Evolutionary conservation across 208 protist species (phyloP).

Genomic region (Trypanosoma caninum): DNA sequence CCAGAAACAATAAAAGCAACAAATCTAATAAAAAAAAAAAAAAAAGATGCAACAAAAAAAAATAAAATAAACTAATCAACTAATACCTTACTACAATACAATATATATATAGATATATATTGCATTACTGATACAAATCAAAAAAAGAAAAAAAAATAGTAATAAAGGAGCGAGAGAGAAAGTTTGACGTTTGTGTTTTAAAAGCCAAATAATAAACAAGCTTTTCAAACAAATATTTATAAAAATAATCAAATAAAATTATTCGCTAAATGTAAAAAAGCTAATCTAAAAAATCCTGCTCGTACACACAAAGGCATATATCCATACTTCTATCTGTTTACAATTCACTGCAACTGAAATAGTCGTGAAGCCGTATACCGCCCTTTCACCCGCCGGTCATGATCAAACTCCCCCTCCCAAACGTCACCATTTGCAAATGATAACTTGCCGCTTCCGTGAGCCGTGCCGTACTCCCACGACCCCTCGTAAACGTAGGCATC

Average conservation of each 20-base stretch:
- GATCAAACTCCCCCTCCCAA: constrained; percentile 50
- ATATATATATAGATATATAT: not conserved
- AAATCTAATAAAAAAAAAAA: not conserved
- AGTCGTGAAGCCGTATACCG: constrained; percentile 33
- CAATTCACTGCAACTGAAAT: constrained; percentile 16
- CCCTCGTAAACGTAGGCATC: constrained; percentile 63
- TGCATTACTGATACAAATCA: constrained; percentile 3
- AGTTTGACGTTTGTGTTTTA: not conserved
- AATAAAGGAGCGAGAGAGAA: too few relatives aligned
- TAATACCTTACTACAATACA: not conserved
- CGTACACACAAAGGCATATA: too few relatives aligned
- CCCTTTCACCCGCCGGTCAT: constrained; percentile 39
- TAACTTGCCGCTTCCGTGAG: constrained; percentile 56
- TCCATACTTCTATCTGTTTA: too few relatives aligned
- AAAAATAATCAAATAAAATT: not conserved
- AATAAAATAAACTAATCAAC: not conserved
- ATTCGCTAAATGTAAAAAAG: too few relatives aligned
- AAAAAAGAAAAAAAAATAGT: constrained; percentile 6
- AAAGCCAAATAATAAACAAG: not conserved
- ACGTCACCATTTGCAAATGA: constrained; percentile 70
- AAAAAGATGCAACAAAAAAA: not conserved
- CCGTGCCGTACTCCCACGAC: constrained; percentile 47
- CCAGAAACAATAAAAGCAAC: not conserved
- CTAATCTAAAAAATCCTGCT: too few relatives aligned
- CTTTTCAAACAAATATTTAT: not conserved